A percentile compares a stretch with the other conserved stretches of the same genome.
Evolutionary conservation across 495 filamentous ascomycete genomes (phyloP).

Genomic region (Tuber umbilicatum): DNA sequence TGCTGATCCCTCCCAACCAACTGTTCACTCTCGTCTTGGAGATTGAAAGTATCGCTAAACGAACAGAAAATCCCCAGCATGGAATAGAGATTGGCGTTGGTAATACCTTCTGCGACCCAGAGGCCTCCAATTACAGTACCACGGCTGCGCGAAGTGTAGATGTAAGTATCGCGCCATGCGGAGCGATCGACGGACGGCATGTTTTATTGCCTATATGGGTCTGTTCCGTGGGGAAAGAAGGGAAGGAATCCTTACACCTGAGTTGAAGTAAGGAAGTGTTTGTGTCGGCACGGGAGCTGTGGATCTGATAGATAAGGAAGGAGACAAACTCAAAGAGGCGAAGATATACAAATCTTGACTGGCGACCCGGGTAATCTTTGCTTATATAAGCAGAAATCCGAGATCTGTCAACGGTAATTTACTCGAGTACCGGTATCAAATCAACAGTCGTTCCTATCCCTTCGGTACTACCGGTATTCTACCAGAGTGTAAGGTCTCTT

Average conservation of each 20-base stretch:
- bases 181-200: conserved; percentile 26
- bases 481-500: too few relatives aligned
- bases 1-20: background rate
- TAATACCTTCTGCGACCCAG: conserved; percentile 42
- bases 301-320: too few relatives aligned
- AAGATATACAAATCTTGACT: too few relatives aligned
- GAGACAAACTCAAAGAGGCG: too few relatives aligned
- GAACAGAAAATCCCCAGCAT: conserved; percentile 29
- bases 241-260: background rate
- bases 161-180: conserved; percentile 39
- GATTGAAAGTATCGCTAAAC: background rate
- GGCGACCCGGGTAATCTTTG: too few relatives aligned
- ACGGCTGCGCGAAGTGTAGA: conserved; percentile 41
- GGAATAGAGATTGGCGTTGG: conserved; percentile 43
- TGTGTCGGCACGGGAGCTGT: too few relatives aligned
- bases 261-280: too few relatives aligned
- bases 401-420: background rate
- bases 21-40: background rate
- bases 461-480: too few relatives aligned
- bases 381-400: too few relatives aligned
- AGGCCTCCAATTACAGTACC: conserved; percentile 39
- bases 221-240: background rate
- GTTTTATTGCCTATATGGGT: background rate
- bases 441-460: too few relatives aligned
- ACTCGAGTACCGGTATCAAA: too few relatives aligned